Evolutionary conservation across 2,329 filamentous ascomycete species (phyloP).

Genomic region (Aspergillus floridensis): DNA sequence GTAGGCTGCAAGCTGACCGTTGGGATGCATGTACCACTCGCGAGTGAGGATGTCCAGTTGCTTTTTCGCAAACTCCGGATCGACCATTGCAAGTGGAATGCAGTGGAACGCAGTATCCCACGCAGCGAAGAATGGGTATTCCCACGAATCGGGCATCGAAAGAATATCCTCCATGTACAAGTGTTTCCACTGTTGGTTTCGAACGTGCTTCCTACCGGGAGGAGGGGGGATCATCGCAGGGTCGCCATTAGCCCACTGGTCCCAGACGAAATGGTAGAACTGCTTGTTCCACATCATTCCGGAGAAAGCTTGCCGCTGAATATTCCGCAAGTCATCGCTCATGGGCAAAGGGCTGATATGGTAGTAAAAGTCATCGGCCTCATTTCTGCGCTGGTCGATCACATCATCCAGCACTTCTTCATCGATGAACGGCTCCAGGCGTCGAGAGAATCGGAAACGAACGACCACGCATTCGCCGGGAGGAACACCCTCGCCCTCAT

Average conservation of each 20-base stretch:
- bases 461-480: slow-evolving; percentile 94
- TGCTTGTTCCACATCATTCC: slow-evolving; percentile 99
- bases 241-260: slow-evolving; percentile 96
- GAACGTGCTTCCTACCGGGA: slow-evolving; percentile 70
- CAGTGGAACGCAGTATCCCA: slow-evolving; percentile 98
- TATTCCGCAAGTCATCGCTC: slow-evolving; percentile 88
- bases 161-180: slow-evolving; percentile 92
- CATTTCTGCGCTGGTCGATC: slow-evolving; percentile 78
- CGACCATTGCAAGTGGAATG: slow-evolving; percentile 93
- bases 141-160: slow-evolving; percentile 98
- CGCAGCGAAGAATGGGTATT: slow-evolving; percentile 95
- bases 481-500: slow-evolving; percentile 79
- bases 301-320: slow-evolving; percentile 89
- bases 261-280: slow-evolving; percentile 95
- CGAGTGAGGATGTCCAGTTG: slow-evolving; percentile 93
- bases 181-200: slow-evolving; percentile 90
- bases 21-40: slow-evolving; percentile 99
- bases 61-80: slow-evolving; percentile 97
- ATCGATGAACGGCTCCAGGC: slow-evolving; percentile 74
- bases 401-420: slow-evolving; percentile 91
- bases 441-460: slow-evolving; percentile 80
- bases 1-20: slow-evolving; percentile 87
- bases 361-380: slow-evolving; percentile 95
- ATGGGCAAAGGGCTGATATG: slow-evolving; percentile 89
- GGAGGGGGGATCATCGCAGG: slow-evolving; percentile 85